Percentiles rank a stretch among this genome's conserved stretches.
Evolutionary conservation across 352 stramenopile species (phyloP).

Genomic region (Phytophthora lateralis): DNA sequence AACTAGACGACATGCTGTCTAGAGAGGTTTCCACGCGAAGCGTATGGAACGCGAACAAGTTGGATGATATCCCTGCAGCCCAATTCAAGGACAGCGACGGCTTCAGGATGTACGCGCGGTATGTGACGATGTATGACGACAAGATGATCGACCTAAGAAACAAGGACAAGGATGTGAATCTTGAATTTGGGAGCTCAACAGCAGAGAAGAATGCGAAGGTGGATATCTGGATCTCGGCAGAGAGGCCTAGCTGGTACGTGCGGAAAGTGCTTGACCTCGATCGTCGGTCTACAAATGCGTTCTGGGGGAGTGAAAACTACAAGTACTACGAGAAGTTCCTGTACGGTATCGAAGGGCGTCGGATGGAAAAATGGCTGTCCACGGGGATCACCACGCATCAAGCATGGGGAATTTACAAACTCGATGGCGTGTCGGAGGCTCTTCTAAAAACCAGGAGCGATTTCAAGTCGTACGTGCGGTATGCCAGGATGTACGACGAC

Average conservation of each 20-base stretch:
- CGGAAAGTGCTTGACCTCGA: conserved; percentile 11
- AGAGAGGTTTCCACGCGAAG: background rate
- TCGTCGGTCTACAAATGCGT: background rate
- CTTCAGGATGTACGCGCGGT: conserved; percentile 19
- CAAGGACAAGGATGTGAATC: background rate
- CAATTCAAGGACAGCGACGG: conserved; percentile 11
- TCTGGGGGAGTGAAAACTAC: conserved; percentile 1
- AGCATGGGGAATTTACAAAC: background rate
- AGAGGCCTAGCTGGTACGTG: conserved; percentile 11
- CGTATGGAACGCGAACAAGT: conserved; percentile 4
- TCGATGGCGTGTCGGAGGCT: background rate
- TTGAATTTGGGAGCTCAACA: background rate
- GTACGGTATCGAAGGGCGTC: background rate
- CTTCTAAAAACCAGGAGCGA: background rate
- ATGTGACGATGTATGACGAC: conserved; percentile 17
- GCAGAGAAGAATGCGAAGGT: conserved; percentile 12
- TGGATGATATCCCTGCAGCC: conserved; percentile 5
- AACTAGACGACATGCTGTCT: background rate
- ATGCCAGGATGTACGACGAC: conserved; percentile 6
- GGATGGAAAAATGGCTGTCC: background rate
- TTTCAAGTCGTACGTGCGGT: conserved; percentile 3
- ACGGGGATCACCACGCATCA: background rate
- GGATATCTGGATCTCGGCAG: conserved; percentile 11
- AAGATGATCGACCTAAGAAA: conserved; percentile 9
- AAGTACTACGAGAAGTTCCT: background rate